Evolutionary conservation across 2,329 filamentous ascomycete species (phyloP).

Genomic region (Pyricularia grisea): DNA sequence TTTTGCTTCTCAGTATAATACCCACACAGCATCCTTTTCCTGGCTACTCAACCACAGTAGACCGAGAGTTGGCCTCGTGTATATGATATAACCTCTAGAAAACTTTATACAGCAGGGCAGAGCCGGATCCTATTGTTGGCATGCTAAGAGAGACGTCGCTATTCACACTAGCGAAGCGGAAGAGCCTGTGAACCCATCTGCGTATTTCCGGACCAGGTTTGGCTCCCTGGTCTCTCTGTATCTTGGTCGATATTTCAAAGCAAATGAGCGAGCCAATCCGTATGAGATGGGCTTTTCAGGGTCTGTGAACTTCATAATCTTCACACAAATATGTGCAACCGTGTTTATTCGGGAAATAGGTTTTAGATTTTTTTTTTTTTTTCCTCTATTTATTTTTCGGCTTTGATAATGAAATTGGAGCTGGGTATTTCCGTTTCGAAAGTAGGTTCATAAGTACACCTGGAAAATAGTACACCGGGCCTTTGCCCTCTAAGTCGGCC

Average conservation of each 20-base stretch:
- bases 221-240: not conserved
- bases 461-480: not conserved
- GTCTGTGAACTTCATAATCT: not conserved
- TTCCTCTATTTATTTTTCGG: not conserved
- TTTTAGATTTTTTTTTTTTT: no score
- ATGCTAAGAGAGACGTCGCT: not conserved
- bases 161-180: not conserved
- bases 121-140: not conserved
- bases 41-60: not conserved
- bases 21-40: not conserved
- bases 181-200: not conserved
- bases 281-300: not conserved
- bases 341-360: not conserved
- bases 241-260: not conserved
- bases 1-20: constrained; percentile 1
- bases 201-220: not conserved
- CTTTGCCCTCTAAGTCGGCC: not conserved
- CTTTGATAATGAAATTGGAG: not conserved
- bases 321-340: not conserved
- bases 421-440: not conserved
- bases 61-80: not conserved
- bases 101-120: not conserved
- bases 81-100: not conserved
- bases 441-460: not conserved
- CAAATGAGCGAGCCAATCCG: not conserved